Conservation (phyloP, 495 filamentous ascomycete genomes). For the Letharia columbiana region DNA sequence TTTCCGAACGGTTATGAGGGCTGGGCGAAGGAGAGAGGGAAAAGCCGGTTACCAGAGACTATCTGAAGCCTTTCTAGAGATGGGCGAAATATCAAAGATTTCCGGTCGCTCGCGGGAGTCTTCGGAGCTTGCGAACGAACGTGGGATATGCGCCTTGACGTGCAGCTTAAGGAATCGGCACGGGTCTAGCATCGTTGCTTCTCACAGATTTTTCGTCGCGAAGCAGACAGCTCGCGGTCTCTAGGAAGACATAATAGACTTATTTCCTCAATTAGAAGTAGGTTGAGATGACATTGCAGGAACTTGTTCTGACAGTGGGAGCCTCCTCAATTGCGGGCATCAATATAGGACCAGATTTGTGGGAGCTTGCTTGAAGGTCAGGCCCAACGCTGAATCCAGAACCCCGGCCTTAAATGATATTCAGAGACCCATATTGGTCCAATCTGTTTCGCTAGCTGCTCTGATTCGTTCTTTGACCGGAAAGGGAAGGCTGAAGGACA, state of each 20-base stretch:
- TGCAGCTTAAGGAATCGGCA: not conserved
- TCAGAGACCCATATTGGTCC: not conserved
- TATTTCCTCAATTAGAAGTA: too few species aligned
- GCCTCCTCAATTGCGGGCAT: too few species aligned
- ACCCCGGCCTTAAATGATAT: not conserved
- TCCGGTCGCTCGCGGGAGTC: not conserved
- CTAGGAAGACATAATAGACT: too few species aligned
- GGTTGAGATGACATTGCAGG: too few species aligned
- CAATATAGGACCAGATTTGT: too few species aligned
- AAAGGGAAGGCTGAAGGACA: not conserved
- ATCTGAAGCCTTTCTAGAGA: not conserved
- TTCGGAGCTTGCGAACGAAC: not conserved
- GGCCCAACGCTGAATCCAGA: too few species aligned
- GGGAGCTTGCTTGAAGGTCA: too few species aligned
- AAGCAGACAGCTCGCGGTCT: too few species aligned
- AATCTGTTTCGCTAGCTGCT: not conserved
- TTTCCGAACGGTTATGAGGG: conserved; percentile 23
- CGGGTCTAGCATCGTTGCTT: not conserved
- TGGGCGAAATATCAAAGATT: not conserved
- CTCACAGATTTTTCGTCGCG: too few species aligned
- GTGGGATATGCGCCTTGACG: not conserved
- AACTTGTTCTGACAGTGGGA: too few species aligned
- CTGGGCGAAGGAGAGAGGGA: conserved; percentile 20
- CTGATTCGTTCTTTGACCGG: not conserved
- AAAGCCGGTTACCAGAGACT: not conserved